phyloP scores from a whole-genome alignment of 140 eudicot species.

The Erigeron philadelphicus region DNA sequence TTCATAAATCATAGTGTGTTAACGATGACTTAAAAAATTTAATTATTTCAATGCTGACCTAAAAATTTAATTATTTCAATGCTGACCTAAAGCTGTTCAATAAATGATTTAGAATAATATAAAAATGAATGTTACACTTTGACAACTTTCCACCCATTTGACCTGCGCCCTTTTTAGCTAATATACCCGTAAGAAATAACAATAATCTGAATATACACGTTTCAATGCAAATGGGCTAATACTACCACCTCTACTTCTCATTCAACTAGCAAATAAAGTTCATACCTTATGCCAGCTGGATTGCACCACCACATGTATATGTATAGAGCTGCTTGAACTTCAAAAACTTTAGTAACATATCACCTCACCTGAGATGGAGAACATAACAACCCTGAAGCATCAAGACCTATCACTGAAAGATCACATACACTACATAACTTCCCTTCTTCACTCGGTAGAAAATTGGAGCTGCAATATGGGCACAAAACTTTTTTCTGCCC shows the following conservation, averaged over 20 bases:
- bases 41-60: not conserved
- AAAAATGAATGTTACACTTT: not conserved
- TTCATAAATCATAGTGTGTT: not conserved
- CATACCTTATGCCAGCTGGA: conserved; percentile 23
- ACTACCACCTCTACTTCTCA: not conserved
- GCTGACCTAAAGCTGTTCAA: not conserved
- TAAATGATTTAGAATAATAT: not conserved
- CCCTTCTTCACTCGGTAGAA: conserved; percentile 42
- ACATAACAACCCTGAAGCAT: conserved; percentile 56
- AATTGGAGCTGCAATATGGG: conserved; percentile 44
- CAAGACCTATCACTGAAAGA: conserved; percentile 42
- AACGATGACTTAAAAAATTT: not conserved
- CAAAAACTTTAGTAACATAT: conserved; percentile 15
- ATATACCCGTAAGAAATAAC: not conserved
- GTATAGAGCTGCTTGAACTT: not conserved
- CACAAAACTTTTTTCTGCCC: conserved; percentile 46
- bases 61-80: not conserved
- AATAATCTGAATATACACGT: not conserved
- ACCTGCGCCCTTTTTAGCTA: not conserved
- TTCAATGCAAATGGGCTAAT: not conserved
- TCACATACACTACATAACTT: conserved; percentile 47
- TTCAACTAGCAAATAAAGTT: not conserved
- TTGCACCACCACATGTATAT: not conserved
- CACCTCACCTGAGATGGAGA: conserved; percentile 46
- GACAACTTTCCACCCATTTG: not conserved